Base-by-base conservation (phyloP, 495 filamentous ascomycete species). In the Penicillium roqueforti region DNA sequence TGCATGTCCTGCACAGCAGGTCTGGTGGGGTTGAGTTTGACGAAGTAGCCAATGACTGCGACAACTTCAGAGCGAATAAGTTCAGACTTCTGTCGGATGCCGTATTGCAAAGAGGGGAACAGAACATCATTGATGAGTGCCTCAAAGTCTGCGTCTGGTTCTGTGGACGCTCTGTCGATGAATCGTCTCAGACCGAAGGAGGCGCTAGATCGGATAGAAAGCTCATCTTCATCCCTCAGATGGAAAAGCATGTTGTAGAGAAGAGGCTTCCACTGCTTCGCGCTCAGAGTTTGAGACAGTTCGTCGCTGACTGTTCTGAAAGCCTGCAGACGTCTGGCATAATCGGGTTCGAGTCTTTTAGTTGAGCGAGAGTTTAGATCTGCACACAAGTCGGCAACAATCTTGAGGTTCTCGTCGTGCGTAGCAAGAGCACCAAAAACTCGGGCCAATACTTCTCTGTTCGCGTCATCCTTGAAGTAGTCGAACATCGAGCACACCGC, bases 171-270 rank as follows among this genome's bases (percentile, higher is more conserved):
- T 40, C 69, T 75, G 50, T 91, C 84, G 23, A 95, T 76, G 63
- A 96, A 97, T n/a, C 85, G 78, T 61, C 85, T 88, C 38, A 99
- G 66, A 2, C 82, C 80, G 57, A 89, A 87, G 0, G 90, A 87
- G 10, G 95, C 88, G 63, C 89, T 96, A 4, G 89, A 84, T 54
- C 96, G 71, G 26, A 95, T 88, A 37, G 87, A 86, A 48, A 93
- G 80, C 61, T 99, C 93, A 46, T 97, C 91, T 38, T 86, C 84
- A 61, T 95, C 86, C 60, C 83, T 87, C 59, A 96, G 85, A 62
- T 86, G 92, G 71, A 83, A 97, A 2, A 96, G 76, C 79, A 96
- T 84, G 62, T 97, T 97, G 70, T 86, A 87, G 2, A 97, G 66
- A 28, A 97, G 73, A n/a, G 95, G 92, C 53, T 82, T 79, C 95